phyloP scores from a whole-genome alignment of 805 yeast genomes.

The Ogataea philodendri region DNA sequence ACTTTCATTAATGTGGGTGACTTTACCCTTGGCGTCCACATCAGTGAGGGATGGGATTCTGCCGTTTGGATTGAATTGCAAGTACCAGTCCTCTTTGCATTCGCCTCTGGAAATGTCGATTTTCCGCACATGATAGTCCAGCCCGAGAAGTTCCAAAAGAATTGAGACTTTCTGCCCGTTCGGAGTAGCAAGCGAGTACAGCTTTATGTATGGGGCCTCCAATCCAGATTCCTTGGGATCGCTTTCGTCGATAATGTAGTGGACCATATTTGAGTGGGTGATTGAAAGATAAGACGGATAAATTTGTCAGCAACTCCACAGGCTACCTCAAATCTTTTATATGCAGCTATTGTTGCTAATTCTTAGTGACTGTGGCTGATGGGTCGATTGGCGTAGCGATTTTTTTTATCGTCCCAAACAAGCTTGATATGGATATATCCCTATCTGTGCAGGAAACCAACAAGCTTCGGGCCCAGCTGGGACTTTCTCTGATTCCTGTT shows the following conservation, averaged over 20 bases:
- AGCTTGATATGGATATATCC: slow-evolving; percentile 16
- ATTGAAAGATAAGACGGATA: slow-evolving; percentile 1
- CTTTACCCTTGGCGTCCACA: slow-evolving; percentile 40
- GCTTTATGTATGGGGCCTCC: slow-evolving; percentile 42
- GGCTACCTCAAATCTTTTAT: too few species aligned
- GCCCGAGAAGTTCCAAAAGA: slow-evolving; percentile 40
- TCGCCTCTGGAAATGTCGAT: slow-evolving; percentile 42
- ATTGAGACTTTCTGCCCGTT: slow-evolving; percentile 45
- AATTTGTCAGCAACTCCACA: too few species aligned
- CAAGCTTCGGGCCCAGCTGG: slow-evolving; percentile 19
- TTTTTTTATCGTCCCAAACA: not conserved
- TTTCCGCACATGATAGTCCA: slow-evolving; percentile 40
- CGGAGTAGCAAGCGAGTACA: slow-evolving; percentile 44
- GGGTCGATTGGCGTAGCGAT: slow-evolving; percentile 9
- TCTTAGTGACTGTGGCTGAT: not conserved
- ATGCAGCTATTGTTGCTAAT: slow-evolving; percentile 2
- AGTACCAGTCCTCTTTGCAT: slow-evolving; percentile 57
- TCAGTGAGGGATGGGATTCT: slow-evolving; percentile 55
- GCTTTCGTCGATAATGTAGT: slow-evolving; percentile 31
- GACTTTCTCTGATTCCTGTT: slow-evolving; percentile 22
- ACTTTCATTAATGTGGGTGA: slow-evolving; percentile 50
- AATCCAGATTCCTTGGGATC: slow-evolving; percentile 35
- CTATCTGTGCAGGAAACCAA: slow-evolving; percentile 26
- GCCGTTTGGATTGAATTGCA: slow-evolving; percentile 60
- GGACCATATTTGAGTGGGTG: slow-evolving; percentile 28